Evolutionary conservation across 805 yeast species (phyloP), one percentile per base, ranked within the genome.

Genomic region (Ogataea sp.): DNA sequence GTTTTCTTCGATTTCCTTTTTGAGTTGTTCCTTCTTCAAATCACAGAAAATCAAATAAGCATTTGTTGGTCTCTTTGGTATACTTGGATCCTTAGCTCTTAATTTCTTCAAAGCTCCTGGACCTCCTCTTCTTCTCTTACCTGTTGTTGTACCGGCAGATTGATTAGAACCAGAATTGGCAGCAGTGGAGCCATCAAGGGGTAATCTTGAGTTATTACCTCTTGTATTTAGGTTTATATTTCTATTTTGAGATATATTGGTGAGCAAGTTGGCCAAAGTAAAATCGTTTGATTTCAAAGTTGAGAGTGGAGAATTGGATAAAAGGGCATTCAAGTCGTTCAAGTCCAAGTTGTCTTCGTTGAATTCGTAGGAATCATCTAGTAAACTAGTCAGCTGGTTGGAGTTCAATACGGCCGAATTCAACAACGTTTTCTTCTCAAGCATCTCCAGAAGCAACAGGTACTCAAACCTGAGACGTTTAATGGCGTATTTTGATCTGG

Each of bases 31-130:
- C 59, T 84, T 84, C 53, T 86, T 94, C 63, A 74, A 64, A 43
- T 89, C 97, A 61, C 96, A 89, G 54, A 83, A 88, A 29, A 86
- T 73, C 45, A 86, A 67, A 53, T 88, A 89, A 5, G 96, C 95
- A 58, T 88, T 89, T 3, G 93, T 81, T 6, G 96, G 96, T 51
- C 94, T 70, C 50, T 83, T 86, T 17, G 96, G 97, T 51, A 82
- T 70, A 48, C 78, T 79, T 9, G 96, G 96, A 58, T 88, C 95
- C 50, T 88, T 75, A 9, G 70, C 67, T 34, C 49, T 64, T 38
- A 52, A 48, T 40, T 52, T 47, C 44, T 58, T 49, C 46, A 49
- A 39, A 23, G 51, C 49, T 25, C 47, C 46, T n/a, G 54, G 43
- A 54, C 61, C 54, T 53, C 59, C 50, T 35, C 52, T 43, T 54